Evolutionary conservation across 306 rosid species (phyloP).

Genomic region (Nissolia schottii): DNA sequence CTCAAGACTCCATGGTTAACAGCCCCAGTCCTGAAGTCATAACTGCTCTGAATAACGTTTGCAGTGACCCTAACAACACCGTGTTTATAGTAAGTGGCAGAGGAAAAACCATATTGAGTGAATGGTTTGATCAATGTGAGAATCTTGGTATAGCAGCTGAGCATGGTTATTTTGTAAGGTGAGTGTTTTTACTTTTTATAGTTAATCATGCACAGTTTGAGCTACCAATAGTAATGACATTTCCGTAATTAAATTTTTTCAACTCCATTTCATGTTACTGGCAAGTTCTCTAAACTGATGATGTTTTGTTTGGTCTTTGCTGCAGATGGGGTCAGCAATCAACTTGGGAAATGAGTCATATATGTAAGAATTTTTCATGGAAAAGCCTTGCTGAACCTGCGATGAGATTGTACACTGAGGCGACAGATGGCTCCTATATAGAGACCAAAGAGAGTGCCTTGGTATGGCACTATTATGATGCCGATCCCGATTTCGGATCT

Average conservation of each 20-base stretch:
- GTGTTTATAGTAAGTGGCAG: conserved; percentile 75
- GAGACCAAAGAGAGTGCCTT: conserved; percentile 72
- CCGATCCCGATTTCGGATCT: conserved; percentile 56
- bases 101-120: conserved; percentile 39
- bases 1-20: conserved; percentile 41
- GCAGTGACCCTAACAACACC: conserved; percentile 57
- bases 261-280: not conserved
- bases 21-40: conserved; percentile 56
- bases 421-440: conserved; percentile 62
- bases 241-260: not conserved
- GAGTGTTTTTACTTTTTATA: not conserved
- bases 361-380: conserved; percentile 40
- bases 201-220: not conserved
- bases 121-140: conserved; percentile 60
- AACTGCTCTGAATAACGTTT: conserved; percentile 48
- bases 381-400: conserved; percentile 62
- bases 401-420: conserved; percentile 57
- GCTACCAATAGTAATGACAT: not conserved
- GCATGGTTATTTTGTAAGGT: conserved; percentile 73
- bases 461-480: conserved; percentile 66
- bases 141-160: conserved; percentile 80
- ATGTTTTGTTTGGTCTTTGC: not conserved
- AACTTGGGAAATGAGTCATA: conserved; percentile 49
- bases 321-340: conserved; percentile 51
- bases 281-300: not conserved